Evolutionary conservation across 768 basidiomycete genomes (phyloP), one percentile per base, ranked within the genome.

Genomic region (Dioszegia hungarica): DNA sequence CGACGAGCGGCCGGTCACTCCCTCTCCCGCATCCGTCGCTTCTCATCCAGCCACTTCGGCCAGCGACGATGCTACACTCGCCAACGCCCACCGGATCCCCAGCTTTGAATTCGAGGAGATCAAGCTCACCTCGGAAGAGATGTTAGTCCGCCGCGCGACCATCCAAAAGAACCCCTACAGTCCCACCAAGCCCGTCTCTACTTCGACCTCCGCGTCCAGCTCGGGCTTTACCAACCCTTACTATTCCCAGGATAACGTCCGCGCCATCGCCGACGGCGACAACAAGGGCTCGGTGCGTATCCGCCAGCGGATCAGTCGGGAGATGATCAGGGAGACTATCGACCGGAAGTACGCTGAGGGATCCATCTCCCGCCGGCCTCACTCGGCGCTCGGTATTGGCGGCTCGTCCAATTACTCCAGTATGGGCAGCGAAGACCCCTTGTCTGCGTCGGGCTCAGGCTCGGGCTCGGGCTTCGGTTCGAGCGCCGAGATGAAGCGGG

Each of bases 251-350:
- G 34, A 38, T 3, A 10, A 28, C 8, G 20, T 29, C 25, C 20
- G 14, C 45, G 17, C 3, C 27, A 22, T 17, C 15, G 28, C 15
- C 47, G 47, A 34, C 12, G 33, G 15, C 9, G 33, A 19, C 4
- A 51, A 38, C 5, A 6, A n/a, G 2, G 47, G 49, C 3, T 71
- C 58, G 25, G 57, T 65, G n/a, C 43, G 56, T 20, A 67, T 76
- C n/a, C 51, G 75, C 38, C 75, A 73, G 51, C 45, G 75, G 25
- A 76, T 76, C 46, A 71, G 68, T 4, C 59, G 71, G 33, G 75
- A 76, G 40, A 66, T 72, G 66, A 76, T 76, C 46, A 46, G 68
- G 3, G 68, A 73, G 37, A 71, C 66, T 20, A 65, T 76, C 31
- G 63, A 76, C 36, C 65, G 67, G 44, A 56, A 68, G 20, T 64